Conservation (phyloP, 2,329 filamentous ascomycete species). For the Trichoderma oligosporum region DNA sequence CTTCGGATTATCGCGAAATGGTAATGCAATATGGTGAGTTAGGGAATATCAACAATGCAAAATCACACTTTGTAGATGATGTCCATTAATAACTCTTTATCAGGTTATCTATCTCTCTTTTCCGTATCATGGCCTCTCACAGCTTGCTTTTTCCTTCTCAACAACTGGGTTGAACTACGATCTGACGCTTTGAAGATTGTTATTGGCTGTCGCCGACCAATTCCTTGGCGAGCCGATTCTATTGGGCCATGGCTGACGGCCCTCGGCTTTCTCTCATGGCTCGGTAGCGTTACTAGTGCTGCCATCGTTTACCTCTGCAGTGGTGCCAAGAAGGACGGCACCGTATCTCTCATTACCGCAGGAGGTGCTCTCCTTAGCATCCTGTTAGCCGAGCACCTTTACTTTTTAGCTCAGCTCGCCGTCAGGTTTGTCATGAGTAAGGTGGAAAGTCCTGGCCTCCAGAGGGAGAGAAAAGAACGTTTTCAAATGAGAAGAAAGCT, state of each 20-base stretch:
- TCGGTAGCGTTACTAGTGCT: constrained; percentile 82
- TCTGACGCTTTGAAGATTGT: constrained; percentile 95
- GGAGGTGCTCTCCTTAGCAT: constrained; percentile 81
- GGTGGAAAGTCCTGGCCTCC: constrained; percentile 79
- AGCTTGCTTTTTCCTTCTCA: constrained; percentile 80
- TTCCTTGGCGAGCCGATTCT: constrained; percentile 84
- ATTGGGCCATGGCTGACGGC: constrained; percentile 91
- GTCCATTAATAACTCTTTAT: constrained; percentile 20
- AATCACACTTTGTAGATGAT: not conserved
- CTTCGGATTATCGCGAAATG: constrained; percentile 89
- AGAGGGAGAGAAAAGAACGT: constrained; percentile 78
- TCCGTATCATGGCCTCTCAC: constrained; percentile 95
- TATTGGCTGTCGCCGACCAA: constrained; percentile 80
- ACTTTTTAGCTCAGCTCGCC: constrained; percentile 70
- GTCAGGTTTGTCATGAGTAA: constrained; percentile 72
- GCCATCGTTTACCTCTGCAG: constrained; percentile 89
- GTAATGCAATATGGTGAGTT: constrained; percentile 67
- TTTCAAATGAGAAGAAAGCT: constrained; percentile 77
- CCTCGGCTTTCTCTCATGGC: constrained; percentile 86
- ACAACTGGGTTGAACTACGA: constrained; percentile 94
- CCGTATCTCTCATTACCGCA: constrained; percentile 65
- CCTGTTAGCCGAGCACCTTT: constrained; percentile 83
- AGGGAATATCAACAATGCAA: not conserved
- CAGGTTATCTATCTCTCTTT: constrained; percentile 85
- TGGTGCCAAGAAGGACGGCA: constrained; percentile 57